Conservation (phyloP, 2,329 filamentous ascomycete genomes). For the Trichophyton schoenleinii region DNA sequence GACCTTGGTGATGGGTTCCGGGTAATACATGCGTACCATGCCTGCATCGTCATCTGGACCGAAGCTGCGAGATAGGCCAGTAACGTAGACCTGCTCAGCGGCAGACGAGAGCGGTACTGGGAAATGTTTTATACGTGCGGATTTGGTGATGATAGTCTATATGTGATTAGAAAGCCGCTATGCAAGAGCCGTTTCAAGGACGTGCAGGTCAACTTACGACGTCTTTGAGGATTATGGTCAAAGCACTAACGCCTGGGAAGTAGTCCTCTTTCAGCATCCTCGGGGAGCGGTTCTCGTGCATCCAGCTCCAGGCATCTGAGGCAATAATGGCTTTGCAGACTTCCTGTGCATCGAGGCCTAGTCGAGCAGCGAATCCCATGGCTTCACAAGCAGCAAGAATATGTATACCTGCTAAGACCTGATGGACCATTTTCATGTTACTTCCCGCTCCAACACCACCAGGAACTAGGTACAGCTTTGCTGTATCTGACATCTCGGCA, state of each 20-base stretch:
- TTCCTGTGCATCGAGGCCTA: constrained; percentile 40
- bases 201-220: constrained; percentile 21
- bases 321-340: constrained; percentile 35
- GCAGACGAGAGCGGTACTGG: constrained; percentile 48
- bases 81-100: constrained; percentile 54
- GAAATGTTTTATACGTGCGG: constrained; percentile 46
- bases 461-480: constrained; percentile 51
- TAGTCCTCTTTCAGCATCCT: constrained; percentile 43
- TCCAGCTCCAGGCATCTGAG: constrained; percentile 46
- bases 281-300: constrained; percentile 48
- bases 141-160: constrained; percentile 53
- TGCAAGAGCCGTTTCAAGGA: background rate
- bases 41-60: constrained; percentile 43
- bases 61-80: constrained; percentile 47
- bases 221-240: constrained; percentile 51
- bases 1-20: constrained; percentile 31
- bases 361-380: constrained; percentile 45
- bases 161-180: background rate
- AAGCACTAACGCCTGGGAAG: constrained; percentile 45
- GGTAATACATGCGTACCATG: constrained; percentile 42
- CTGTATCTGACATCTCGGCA: constrained; percentile 45
- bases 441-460: constrained; percentile 49
- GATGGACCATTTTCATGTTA: constrained; percentile 53
- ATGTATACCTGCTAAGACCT: constrained; percentile 51
- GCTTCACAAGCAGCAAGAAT: constrained; percentile 50